phyloP scores from a whole-genome alignment of 2,329 filamentous ascomycete species.

The Lachnellula occidentalis region DNA sequence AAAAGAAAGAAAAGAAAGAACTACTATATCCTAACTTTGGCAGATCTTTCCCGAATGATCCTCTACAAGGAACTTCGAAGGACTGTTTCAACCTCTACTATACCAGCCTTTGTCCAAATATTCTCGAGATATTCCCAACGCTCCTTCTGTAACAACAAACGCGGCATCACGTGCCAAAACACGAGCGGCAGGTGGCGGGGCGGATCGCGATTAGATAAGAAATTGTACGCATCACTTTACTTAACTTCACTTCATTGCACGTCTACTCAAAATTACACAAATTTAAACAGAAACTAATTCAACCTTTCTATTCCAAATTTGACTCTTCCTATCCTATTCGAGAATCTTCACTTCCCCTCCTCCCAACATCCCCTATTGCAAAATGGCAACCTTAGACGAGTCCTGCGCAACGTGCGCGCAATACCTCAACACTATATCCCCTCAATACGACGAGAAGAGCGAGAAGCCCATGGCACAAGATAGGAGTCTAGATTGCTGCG shows the following conservation, averaged over 20 bases:
- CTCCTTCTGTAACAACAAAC: no score
- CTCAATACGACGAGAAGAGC: slow-evolving; percentile 45
- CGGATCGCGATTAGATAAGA: background rate
- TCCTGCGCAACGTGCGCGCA: slow-evolving; percentile 66
- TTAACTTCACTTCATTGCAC: background rate
- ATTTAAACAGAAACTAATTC: background rate
- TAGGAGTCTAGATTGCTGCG: slow-evolving; percentile 63
- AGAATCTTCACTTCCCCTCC: background rate
- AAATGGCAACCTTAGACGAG: slow-evolving; percentile 2
- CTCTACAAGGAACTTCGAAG: no score
- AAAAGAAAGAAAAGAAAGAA: no score
- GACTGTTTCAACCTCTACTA: no score
- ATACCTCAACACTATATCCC: slow-evolving; percentile 49
- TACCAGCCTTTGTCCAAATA: no score
- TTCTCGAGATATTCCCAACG: no score
- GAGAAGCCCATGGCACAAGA: slow-evolving; percentile 58
- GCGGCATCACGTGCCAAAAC: background rate
- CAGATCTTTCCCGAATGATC: no score
- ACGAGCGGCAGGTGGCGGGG: background rate
- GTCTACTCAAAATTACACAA: background rate
- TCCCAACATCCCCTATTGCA: background rate
- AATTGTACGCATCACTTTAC: background rate
- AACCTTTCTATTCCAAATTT: background rate
- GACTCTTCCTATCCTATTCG: background rate
- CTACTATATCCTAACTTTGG: no score